Conservation (phyloP, 106 monocot genomes). For the Acanthochlamys bracteata region DNA sequence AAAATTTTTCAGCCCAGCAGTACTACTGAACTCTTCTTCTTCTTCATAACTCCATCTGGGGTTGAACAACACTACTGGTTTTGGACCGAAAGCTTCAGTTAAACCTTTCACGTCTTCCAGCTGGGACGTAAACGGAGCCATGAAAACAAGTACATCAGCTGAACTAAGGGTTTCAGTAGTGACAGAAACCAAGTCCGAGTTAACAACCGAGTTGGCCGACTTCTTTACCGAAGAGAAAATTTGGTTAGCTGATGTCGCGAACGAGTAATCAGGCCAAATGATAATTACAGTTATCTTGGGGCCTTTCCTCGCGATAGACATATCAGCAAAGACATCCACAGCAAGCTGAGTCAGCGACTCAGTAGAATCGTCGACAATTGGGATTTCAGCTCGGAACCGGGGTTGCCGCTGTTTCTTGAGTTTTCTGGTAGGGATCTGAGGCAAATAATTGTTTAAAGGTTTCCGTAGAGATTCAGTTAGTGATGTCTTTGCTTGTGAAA, state of each 20-base stretch:
- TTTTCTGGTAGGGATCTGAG: constrained; percentile 45
- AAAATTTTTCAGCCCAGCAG: constrained; percentile 26
- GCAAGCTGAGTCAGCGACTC: constrained; percentile 49
- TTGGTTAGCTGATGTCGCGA: constrained; percentile 14
- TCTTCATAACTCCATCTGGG: constrained; percentile 81
- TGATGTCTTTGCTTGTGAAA: constrained; percentile 68
- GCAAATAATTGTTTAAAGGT: constrained; percentile 62
- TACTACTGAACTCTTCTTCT: constrained; percentile 29
- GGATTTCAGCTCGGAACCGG: constrained; percentile 74
- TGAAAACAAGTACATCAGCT: constrained; percentile 54
- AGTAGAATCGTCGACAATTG: constrained; percentile 70
- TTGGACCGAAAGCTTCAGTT: constrained; percentile 34
- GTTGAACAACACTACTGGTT: constrained; percentile 79
- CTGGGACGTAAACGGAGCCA: constrained; percentile 39
- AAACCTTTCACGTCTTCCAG: constrained; percentile 42
- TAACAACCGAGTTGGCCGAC: constrained; percentile 2
- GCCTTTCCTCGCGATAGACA: constrained; percentile 47
- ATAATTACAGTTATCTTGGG: constrained; percentile 31
- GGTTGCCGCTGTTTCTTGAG: constrained; percentile 71
- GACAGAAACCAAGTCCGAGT: constrained; percentile 30
- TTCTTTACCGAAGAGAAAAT: constrained; percentile 12
- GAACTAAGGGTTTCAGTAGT: constrained; percentile 15
- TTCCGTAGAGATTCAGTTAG: constrained; percentile 61
- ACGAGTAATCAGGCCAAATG: constrained; percentile 45
- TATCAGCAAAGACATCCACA: constrained; percentile 50